Evolutionary conservation across 371 early-diverging fungal species (phyloP).

Genomic region (Rhizopus delemar): DNA sequence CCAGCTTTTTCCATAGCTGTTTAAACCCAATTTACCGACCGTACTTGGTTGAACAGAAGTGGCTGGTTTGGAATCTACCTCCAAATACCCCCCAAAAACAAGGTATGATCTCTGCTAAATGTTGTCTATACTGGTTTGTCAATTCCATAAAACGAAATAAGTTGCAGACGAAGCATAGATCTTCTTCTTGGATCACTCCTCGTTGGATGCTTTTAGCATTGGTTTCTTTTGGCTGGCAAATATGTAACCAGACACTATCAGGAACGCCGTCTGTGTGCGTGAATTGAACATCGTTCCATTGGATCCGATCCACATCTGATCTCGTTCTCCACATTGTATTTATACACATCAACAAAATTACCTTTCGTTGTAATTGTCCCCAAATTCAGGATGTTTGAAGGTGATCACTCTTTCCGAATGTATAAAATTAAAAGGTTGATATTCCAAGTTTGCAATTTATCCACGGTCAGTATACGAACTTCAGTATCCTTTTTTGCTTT

Average conservation of each 20-base stretch:
- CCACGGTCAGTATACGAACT: neutral
- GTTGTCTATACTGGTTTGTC: neutral
- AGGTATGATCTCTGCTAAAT: conserved; percentile 2
- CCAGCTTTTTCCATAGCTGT: conserved; percentile 5
- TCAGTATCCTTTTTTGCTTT: neutral
- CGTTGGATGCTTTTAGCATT: neutral
- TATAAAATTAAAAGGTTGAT: neutral
- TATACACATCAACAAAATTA: conserved; percentile 6
- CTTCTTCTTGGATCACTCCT: neutral
- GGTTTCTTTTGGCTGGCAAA: conserved; percentile 7
- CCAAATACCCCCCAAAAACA: neutral
- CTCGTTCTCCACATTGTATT: conserved; percentile 14
- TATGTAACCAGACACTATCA: neutral
- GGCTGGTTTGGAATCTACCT: neutral
- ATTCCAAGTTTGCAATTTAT: conserved; percentile 11
- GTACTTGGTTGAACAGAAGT: neutral
- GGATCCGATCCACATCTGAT: conserved; percentile 8
- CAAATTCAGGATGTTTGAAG: neutral
- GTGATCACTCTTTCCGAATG: neutral
- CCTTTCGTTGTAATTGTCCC: conserved; percentile 10
- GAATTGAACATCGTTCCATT: conserved; percentile 1
- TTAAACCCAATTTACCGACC: neutral
- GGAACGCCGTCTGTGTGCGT: neutral
- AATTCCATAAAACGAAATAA: neutral
- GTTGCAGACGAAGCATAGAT: neutral